Evolutionary conservation across 2,329 filamentous ascomycete genomes (phyloP).

Genomic region (Neurospora sp.): DNA sequence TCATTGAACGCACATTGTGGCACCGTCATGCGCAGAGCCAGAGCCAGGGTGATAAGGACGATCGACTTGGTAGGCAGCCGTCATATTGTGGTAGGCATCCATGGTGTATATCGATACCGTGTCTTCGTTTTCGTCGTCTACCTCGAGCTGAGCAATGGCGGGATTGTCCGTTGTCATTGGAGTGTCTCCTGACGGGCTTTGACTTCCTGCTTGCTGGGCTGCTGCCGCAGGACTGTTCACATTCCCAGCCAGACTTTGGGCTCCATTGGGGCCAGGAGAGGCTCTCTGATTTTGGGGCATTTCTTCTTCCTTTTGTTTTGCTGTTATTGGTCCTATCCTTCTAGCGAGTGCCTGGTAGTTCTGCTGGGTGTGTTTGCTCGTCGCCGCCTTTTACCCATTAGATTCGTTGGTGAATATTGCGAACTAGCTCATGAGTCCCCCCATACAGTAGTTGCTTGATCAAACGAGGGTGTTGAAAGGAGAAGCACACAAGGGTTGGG

Average conservation of each 20-base stretch:
- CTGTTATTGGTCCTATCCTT: background rate
- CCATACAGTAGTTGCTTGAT: background rate
- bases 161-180: background rate
- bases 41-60: conserved; percentile 11
- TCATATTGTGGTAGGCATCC: conserved; percentile 17
- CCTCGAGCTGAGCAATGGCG: conserved; percentile 6
- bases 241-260: background rate
- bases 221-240: background rate
- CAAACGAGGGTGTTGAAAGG: background rate
- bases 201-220: background rate
- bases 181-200: background rate
- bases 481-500: background rate
- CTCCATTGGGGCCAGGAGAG: background rate
- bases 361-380: conserved; percentile 1
- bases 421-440: background rate
- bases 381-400: conserved; percentile 15
- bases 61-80: conserved; percentile 12
- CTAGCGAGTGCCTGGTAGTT: conserved; percentile 6
- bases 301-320: background rate
- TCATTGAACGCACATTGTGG: conserved; percentile 16
- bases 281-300: background rate
- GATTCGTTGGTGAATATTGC: conserved; percentile 1
- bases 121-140: conserved; percentile 9
- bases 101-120: conserved; percentile 15
- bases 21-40: conserved; percentile 9